Evolutionary conservation across 257 asterid genomes (phyloP), one percentile per base, ranked within the genome.

Genomic region (Schizonepeta tenuifolia): DNA sequence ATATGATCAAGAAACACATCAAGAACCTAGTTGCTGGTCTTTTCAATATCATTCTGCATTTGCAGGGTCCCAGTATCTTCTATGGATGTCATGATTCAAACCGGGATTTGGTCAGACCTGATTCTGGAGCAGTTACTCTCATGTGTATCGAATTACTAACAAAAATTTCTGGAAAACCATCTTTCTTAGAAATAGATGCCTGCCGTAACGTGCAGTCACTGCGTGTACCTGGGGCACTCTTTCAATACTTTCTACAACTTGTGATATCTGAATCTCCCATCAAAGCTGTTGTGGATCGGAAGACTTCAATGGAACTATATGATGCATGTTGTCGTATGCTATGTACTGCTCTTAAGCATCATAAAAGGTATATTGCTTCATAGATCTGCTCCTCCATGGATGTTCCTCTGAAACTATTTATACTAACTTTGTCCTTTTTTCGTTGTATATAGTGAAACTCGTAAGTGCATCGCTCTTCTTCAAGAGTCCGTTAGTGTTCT

Each of bases 281-380:
- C 73, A 58, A 31, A 47, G 67, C 74, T 77, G 68, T 77, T 75
- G 68, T 88, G 65, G 90, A 83, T 75, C 75, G 80, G 21, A 80
- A 82, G 54, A 84, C 84, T 54, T 80, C 89, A 15, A 53, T 84
- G 18, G 90, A 87, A 82, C 75, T 94, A 33, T 94, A 89, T 86
- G 86, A 85, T 76, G 87, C 88, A 5, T 88, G 97, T 79, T 94
- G 98, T 78, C 89, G 85, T 73, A 72, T 94, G 81, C 71, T 94
- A 73, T 84, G 87, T 44, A 79, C 92, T 59, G 83, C 88, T 83
- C 83, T 94, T 60, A 94, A 94, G 81, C 96, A 94, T 83, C 89
- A 84, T 81, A 80, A 63, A 75, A 89, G 85, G 98, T 94, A 61
- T 77, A 75, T 40, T 72, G 9, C 67, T 57, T 55, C 53, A 69